phyloP scores from a whole-genome alignment of 176 grass and related monocot species.

The Sorghum bicolor region Sorghum_bicolor_NCBIv3 NC_012875.2:46008001-46008500 shows the following conservation, averaged over 20 bases:
- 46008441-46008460: not conserved
- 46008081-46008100: conserved; percentile 25
- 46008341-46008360: not conserved
- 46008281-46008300: not conserved
- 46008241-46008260: not conserved
- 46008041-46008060: not conserved
- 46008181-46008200: not conserved
- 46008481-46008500: not conserved
- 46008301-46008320: not conserved
- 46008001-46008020: not conserved
- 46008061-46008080: conserved; percentile 8
- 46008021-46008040: not conserved
- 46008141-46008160: conserved; percentile 12
- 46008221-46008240: conserved; percentile 9
- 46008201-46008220: conserved; percentile 23
- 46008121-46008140: conserved; percentile 10
- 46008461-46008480: not conserved
- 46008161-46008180: conserved; percentile 7
- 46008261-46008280: conserved; percentile 19
- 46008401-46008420: not conserved
- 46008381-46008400: not conserved
- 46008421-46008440: conserved; percentile 1
- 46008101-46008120: not conserved
- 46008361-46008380: conserved; percentile 23
- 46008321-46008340: not conserved